These are phyloP conservation scores for Pleurotus cornucopiae DNA, from an alignment of 768 basidiomycete species.

Conservation along the genomic window DNA sequence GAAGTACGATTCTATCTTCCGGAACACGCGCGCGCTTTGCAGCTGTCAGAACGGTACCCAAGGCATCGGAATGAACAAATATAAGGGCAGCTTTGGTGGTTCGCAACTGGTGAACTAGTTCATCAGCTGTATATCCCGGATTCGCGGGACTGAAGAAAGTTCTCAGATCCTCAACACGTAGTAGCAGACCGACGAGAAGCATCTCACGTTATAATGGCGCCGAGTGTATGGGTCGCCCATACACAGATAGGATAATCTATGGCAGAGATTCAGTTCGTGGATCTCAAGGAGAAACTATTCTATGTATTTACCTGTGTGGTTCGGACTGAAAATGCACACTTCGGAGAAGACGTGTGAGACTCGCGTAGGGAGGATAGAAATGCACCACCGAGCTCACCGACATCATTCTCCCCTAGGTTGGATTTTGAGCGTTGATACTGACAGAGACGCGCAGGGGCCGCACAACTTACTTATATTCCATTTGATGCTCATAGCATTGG, in stretches of 20 bases:
- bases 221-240: slow-evolving; percentile 59
- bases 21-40: slow-evolving; percentile 35
- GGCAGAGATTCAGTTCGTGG: not conserved
- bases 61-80: slow-evolving; percentile 41
- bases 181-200: not conserved
- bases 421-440: too few species aligned
- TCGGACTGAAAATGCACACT: slow-evolving; percentile 66
- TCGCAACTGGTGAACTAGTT: slow-evolving; percentile 54
- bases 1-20: slow-evolving; percentile 37
- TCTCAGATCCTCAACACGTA: too few species aligned
- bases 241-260: slow-evolving; percentile 51
- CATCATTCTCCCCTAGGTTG: slow-evolving; percentile 40
- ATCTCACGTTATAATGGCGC: slow-evolving; percentile 54
- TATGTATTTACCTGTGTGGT: slow-evolving; percentile 46
- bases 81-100: slow-evolving; percentile 43
- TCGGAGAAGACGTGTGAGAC: not conserved
- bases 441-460: not conserved
- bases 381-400: slow-evolving; percentile 33
- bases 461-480: slow-evolving; percentile 41
- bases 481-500: slow-evolving; percentile 46
- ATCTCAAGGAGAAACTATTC: not conserved
- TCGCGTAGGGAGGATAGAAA: not conserved
- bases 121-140: slow-evolving; percentile 52
- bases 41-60: slow-evolving; percentile 41
- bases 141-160: slow-evolving; percentile 50